phyloP scores from a whole-genome alignment of 148 eudicot genomes.

The Tetragonia tetragonoides region DNA sequence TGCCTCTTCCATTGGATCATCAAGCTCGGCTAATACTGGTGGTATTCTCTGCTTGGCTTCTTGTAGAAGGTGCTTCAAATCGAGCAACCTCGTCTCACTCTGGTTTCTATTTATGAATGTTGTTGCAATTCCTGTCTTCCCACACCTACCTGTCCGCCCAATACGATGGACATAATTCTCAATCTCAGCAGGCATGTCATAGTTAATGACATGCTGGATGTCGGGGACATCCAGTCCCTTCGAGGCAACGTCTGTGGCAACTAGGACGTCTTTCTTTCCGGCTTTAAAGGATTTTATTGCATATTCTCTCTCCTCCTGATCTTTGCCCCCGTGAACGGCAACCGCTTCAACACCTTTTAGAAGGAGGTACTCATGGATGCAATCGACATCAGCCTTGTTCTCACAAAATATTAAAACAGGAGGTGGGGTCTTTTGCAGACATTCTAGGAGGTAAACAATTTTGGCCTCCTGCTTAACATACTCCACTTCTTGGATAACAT shows the following conservation, averaged over 20 bases:
- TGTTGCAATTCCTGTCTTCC: conserved; percentile 88
- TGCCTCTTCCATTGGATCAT: conserved; percentile 75
- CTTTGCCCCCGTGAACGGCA: conserved; percentile 89
- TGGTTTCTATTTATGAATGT: conserved; percentile 88
- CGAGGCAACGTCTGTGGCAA: conserved; percentile 96
- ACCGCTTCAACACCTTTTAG: conserved; percentile 91
- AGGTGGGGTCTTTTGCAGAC: conserved; percentile 91
- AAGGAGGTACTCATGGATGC: conserved; percentile 83
- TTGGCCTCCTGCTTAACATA: conserved; percentile 94
- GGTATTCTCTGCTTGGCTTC: conserved; percentile 95
- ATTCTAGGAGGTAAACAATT: conserved; percentile 85
- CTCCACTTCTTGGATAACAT: conserved; percentile 92
- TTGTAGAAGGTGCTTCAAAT: conserved; percentile 76
- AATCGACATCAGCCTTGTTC: conserved; percentile 91
- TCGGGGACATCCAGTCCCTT: conserved; percentile 92
- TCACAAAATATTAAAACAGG: conserved; percentile 94
- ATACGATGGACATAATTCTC: conserved; percentile 94
- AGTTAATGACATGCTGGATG: conserved; percentile 85
- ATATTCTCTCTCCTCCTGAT: conserved; percentile 86
- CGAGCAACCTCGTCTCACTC: conserved; percentile 79
- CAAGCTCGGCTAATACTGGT: conserved; percentile 73
- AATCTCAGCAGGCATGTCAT: conserved; percentile 93
- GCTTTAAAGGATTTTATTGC: conserved; percentile 82
- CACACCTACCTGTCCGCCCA: conserved; percentile 89
- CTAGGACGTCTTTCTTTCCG: conserved; percentile 73